phyloP scores from a whole-genome alignment of 805 yeast species.

The Kluyveromyces dobzhanskii region DNA sequence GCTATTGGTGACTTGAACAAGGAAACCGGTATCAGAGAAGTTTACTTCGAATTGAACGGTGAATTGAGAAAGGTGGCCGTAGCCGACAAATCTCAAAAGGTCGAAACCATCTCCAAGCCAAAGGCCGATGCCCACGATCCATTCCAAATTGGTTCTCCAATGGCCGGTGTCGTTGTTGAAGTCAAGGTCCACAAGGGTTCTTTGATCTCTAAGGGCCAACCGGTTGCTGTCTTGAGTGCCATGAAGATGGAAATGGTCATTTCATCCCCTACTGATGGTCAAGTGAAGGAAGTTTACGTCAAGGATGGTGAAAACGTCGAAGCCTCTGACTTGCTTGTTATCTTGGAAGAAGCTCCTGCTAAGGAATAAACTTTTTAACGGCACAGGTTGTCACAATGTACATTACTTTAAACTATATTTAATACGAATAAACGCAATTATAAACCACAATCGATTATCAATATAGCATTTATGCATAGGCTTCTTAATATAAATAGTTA shows the following conservation, averaged over 20 bases:
- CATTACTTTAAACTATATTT: neutral
- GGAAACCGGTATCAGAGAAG: slow-evolving; percentile 89
- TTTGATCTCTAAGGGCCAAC: slow-evolving; percentile 93
- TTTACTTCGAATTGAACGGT: slow-evolving; percentile 96
- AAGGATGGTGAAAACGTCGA: slow-evolving; percentile 94
- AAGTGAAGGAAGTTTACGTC: slow-evolving; percentile 64
- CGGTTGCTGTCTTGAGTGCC: slow-evolving; percentile 87
- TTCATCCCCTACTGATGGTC: slow-evolving; percentile 83
- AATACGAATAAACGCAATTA: neutral
- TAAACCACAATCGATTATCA: too few relatives aligned
- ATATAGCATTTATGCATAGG: too few relatives aligned
- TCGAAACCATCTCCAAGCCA: slow-evolving; percentile 78
- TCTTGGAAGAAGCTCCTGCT: slow-evolving; percentile 33
- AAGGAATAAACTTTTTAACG: slow-evolving; percentile 7
- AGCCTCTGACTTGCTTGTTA: slow-evolving; percentile 79
- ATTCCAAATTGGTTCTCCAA: slow-evolving; percentile 94
- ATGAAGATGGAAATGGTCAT: slow-evolving; percentile 99
- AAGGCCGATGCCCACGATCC: slow-evolving; percentile 86
- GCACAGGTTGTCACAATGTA: slow-evolving; percentile 1
- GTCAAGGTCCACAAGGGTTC: slow-evolving; percentile 82
- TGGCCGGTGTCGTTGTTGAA: slow-evolving; percentile 98
- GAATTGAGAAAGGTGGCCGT: slow-evolving; percentile 94
- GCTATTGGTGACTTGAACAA: slow-evolving; percentile 85
- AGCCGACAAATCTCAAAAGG: slow-evolving; percentile 77
- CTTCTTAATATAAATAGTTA: too few relatives aligned